Conservation (phyloP, 441 rosid species). For the Populus tomentosa region DNA sequence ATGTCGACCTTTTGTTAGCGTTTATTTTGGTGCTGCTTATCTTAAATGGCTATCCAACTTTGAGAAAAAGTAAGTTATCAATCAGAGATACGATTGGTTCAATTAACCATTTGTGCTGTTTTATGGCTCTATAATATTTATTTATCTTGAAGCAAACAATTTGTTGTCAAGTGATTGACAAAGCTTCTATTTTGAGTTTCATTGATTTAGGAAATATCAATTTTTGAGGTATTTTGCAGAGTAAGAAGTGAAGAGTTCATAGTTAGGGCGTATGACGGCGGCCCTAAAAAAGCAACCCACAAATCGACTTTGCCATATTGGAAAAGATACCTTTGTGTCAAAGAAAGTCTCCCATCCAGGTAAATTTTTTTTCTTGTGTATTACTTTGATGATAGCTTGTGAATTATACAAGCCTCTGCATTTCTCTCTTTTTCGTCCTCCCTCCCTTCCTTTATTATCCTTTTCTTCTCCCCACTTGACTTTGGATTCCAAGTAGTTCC, state of each 20-base stretch:
- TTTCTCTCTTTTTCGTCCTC: no score
- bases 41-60: conserved; percentile 74
- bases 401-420: background rate
- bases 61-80: conserved; percentile 53
- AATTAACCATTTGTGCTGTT: background rate
- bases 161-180: conserved; percentile 5
- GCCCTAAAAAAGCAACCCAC: conserved; percentile 73
- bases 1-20: conserved; percentile 71
- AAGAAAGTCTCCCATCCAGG: conserved; percentile 77
- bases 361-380: conserved; percentile 3
- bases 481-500: background rate
- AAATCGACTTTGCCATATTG: conserved; percentile 85
- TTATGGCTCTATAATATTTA: background rate
- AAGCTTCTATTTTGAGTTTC: background rate
- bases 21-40: conserved; percentile 90
- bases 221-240: conserved; percentile 35
- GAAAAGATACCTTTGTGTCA: conserved; percentile 73
- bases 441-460: background rate
- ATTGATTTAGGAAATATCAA: conserved; percentile 6
- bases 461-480: background rate
- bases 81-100: background rate
- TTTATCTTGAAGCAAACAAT: conserved; percentile 1
- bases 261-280: conserved; percentile 77
- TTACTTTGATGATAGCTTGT: background rate
- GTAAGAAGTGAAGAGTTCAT: conserved; percentile 84